Base-by-base conservation (phyloP, 2,329 filamentous ascomycete genomes). In the Colletotrichum tabaci region DNA sequence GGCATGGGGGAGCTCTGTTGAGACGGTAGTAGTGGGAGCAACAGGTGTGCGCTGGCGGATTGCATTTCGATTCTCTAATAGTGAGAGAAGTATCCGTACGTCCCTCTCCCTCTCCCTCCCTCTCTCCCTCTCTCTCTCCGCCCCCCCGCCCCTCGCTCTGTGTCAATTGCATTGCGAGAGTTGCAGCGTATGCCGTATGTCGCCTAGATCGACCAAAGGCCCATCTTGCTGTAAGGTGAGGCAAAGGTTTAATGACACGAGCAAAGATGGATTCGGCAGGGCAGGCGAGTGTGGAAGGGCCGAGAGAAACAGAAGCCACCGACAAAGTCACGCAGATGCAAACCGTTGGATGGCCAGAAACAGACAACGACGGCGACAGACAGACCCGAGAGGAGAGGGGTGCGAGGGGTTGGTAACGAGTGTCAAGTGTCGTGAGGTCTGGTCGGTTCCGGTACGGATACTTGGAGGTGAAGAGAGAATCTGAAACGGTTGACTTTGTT, bases 171-270 rank as follows among this genome's bases (percentile, higher is more conserved):
- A 53, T 65, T 66, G 50, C 35, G 53, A 55, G 47, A 47, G 55
- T 40, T 64, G 47, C 49, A 60, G 46, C 44, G n/a, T 18, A 15
- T 40, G 30, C 38, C 46, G 21, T 16, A 26, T 44, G 40, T 21
- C 56, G 23, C 60, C 60, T 70, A 71, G 64, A 74, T 74, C 69
- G 73, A 72, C 74, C 76, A 71, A 75, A 73, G 67, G 73, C 44
- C 52, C 35, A 35, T 56, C 50, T 42, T 56, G 67, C 53, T 60
- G 47, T 60, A 42, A 60, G 67, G 47, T 70, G 55, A 70, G 47
- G 67, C 67, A 60, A 70, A 66, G 61, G 47, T 47, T 26, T 46
- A 40, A 60, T 52, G 70, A 13, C 42, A 47, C 46, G 35, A 56
- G 58, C 55, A 61, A 64, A 46, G 68, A 58, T 62, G 18, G 58